These are phyloP conservation scores for Arabidopsis suecica DNA, from an alignment of 345 rosid species.

Conservation along the genomic window DNA sequence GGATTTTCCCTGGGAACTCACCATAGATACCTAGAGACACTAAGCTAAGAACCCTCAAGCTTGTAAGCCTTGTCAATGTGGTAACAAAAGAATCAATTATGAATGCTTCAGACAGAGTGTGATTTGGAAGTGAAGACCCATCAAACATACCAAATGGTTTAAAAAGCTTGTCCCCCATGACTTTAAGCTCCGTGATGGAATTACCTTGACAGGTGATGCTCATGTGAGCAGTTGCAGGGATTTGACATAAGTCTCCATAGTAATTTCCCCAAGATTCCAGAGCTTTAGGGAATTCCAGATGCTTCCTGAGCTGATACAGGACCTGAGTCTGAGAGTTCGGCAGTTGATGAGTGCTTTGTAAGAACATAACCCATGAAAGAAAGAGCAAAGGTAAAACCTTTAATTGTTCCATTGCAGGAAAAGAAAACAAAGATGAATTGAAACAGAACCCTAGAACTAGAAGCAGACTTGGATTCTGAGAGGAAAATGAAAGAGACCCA, in stretches of 20 bases:
- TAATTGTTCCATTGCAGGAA: constrained; percentile 46
- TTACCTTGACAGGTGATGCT: constrained; percentile 69
- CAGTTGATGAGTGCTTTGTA: constrained; percentile 56
- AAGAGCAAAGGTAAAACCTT: constrained; percentile 46
- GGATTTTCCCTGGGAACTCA: constrained; percentile 82
- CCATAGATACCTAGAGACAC: constrained; percentile 97
- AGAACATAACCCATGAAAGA: constrained; percentile 52
- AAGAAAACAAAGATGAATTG: constrained; percentile 6
- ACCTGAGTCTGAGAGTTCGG: constrained; percentile 68
- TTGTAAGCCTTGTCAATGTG: constrained; percentile 80
- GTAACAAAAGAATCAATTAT: constrained; percentile 82
- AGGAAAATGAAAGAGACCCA: constrained; percentile 38
- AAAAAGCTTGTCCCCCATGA: constrained; percentile 73
- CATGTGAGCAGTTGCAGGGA: constrained; percentile 62
- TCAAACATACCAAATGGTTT: constrained; percentile 59
- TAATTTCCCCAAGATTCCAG: constrained; percentile 66
- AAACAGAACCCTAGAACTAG: constrained; percentile 35
- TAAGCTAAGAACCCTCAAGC: constrained; percentile 75
- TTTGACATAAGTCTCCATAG: constrained; percentile 70
- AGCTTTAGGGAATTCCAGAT: constrained; percentile 78
- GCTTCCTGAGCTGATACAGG: constrained; percentile 77
- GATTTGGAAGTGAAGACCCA: constrained; percentile 65
- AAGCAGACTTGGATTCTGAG: constrained; percentile 32
- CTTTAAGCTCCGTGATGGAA: constrained; percentile 72
- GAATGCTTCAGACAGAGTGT: constrained; percentile 73